Evolutionary conservation across 768 basidiomycete species (phyloP).

Genomic region (Calocera viscosa): DNA sequence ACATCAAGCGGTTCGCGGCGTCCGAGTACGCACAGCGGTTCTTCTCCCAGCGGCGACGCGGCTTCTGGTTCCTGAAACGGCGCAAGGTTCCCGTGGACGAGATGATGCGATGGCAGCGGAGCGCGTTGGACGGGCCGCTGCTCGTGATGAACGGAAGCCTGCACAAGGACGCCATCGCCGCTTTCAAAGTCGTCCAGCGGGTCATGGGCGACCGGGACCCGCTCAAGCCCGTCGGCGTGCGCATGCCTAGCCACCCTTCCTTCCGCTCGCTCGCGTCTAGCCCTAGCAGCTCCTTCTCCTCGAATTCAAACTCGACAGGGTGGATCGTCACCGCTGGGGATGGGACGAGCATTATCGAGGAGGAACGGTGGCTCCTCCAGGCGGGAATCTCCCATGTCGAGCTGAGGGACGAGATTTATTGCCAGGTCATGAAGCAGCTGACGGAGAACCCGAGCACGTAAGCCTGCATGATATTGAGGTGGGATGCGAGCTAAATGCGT

Average conservation of each 20-base stretch:
- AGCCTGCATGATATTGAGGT: conserved; percentile 26
- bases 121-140: conserved; percentile 58
- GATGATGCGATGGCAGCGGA: conserved; percentile 82
- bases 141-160: conserved; percentile 54
- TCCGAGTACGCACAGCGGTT: conserved; percentile 77
- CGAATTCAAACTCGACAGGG: conserved; percentile 33
- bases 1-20: conserved; percentile 78
- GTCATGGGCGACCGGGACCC: conserved; percentile 88
- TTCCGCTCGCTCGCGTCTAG: conserved; percentile 14
- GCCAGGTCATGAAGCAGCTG: conserved; percentile 85
- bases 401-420: conserved; percentile 85
- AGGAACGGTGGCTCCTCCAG: conserved; percentile 73
- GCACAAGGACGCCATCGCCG: conserved; percentile 64
- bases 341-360: conserved; percentile 41
- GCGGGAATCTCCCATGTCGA: conserved; percentile 72
- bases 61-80: conserved; percentile 65
- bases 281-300: conserved; percentile 23
- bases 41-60: conserved; percentile 81
- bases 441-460: conserved; percentile 68
- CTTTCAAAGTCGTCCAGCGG: conserved; percentile 81
- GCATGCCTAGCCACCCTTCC: conserved; percentile 22
- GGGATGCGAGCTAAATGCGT: not conserved
- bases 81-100: conserved; percentile 62
- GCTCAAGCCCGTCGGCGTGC: conserved; percentile 42
- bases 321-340: conserved; percentile 17